These are phyloP conservation scores for Trichoderma pleuroti DNA, from an alignment of 2,329 filamentous ascomycete species.

Conservation along the genomic window DNA sequence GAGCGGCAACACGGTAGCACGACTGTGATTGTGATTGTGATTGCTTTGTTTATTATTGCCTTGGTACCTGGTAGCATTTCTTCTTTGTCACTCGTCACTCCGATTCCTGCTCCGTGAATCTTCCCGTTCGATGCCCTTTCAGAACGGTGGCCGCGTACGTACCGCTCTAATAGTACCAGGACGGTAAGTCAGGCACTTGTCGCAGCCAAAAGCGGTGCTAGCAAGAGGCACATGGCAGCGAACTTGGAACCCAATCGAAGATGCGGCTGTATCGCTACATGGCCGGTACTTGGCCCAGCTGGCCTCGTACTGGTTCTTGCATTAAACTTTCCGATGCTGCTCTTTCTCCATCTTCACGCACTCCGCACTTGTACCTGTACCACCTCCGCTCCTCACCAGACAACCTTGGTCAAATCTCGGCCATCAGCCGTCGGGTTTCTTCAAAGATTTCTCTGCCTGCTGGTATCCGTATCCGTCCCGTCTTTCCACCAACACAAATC, in stretches of 20 bases:
- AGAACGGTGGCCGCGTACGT: neutral
- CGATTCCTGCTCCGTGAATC: neutral
- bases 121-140: neutral
- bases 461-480: neutral
- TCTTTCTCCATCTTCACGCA: conserved; percentile 1
- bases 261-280: neutral
- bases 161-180: neutral
- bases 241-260: neutral
- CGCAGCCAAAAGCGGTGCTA: neutral
- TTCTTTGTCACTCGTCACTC: neutral
- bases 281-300: neutral
- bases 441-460: neutral
- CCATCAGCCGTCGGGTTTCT: neutral
- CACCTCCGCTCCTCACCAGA: neutral
- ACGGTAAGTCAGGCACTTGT: neutral
- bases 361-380: neutral
- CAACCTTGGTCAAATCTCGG: neutral
- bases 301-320: neutral
- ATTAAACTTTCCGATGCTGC: conserved; percentile 12
- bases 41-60: neutral
- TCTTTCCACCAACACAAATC: neutral
- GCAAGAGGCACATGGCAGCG: neutral
- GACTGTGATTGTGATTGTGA: neutral
- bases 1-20: neutral
- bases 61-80: neutral